Evolutionary conservation across 2,329 filamentous ascomycete genomes (phyloP).

Genomic region (Cercospora nicotianae): DNA sequence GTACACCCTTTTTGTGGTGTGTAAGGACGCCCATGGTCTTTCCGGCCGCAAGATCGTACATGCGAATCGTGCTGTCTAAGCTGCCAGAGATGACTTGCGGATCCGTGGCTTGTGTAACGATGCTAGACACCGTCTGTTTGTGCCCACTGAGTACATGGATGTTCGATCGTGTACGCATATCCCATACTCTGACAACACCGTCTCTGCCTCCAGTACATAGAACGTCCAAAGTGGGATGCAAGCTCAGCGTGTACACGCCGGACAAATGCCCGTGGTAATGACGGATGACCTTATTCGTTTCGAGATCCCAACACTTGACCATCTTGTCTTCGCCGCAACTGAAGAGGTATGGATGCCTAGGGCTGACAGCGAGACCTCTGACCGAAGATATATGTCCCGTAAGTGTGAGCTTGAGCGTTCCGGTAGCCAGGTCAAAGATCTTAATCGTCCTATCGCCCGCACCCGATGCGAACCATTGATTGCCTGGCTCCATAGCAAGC

Average conservation of each 20-base stretch:
- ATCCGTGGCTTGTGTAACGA: conserved; percentile 93
- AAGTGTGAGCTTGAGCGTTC: conserved; percentile 77
- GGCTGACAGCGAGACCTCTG: conserved; percentile 85
- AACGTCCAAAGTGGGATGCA: conserved; percentile 95
- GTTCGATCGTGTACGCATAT: conserved; percentile 95
- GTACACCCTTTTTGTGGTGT: conserved; percentile 97
- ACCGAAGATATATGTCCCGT: conserved; percentile 95
- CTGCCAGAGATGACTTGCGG: conserved; percentile 94
- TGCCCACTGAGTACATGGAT: conserved; percentile 91
- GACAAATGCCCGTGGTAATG: conserved; percentile 97
- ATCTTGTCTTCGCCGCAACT: conserved; percentile 99
- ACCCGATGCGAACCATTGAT: conserved; percentile 96
- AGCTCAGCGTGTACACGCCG: conserved; percentile 86
- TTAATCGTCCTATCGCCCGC: conserved; percentile 97
- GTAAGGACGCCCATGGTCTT: conserved; percentile 96
- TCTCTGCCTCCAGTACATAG: conserved; percentile 93
- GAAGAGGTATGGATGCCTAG: conserved; percentile 93
- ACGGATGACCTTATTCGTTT: conserved; percentile 98
- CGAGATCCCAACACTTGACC: conserved; percentile 99
- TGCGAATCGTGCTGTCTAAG: conserved; percentile 82
- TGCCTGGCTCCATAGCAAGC: conserved; percentile 89
- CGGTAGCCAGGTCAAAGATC: conserved; percentile 94
- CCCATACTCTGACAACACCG: conserved; percentile 93
- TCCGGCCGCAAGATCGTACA: conserved; percentile 95
- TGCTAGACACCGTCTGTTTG: conserved; percentile 82